Conservation (phyloP, 768 basidiomycete species). For the Podaxis rugospora region DNA sequence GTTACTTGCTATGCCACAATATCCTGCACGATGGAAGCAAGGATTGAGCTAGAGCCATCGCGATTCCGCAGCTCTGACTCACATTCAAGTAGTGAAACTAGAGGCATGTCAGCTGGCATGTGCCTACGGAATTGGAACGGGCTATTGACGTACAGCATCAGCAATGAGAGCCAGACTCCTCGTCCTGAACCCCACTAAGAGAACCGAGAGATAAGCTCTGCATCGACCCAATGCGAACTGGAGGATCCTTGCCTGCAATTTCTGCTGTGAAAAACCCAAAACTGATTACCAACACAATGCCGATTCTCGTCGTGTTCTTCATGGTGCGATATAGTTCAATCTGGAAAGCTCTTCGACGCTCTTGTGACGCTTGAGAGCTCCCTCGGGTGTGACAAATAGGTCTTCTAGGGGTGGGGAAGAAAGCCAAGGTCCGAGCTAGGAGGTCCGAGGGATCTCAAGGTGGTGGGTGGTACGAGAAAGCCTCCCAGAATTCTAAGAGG, state of each 20-base stretch:
- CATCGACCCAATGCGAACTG: not conserved
- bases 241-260: slow-evolving; percentile 33
- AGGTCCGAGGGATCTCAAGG: not conserved
- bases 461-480: not conserved
- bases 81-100: slow-evolving; percentile 57
- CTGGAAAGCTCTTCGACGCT: not conserved
- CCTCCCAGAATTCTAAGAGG: not conserved
- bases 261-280: slow-evolving; percentile 46
- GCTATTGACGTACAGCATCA: slow-evolving; percentile 40
- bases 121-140: not conserved
- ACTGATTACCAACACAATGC: slow-evolving; percentile 41
- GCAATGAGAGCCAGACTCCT: slow-evolving; percentile 53
- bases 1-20: slow-evolving; percentile 41
- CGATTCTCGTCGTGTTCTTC: slow-evolving; percentile 46
- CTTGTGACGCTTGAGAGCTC: not conserved
- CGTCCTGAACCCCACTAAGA: slow-evolving; percentile 48
- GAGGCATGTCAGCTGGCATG: slow-evolving; percentile 8
- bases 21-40: slow-evolving; percentile 25
- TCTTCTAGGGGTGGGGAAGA: not conserved
- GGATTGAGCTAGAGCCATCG: slow-evolving; percentile 4
- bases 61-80: slow-evolving; percentile 16
- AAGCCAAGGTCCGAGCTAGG: not conserved
- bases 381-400: not conserved
- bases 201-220: not conserved
- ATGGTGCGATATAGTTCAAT: slow-evolving; percentile 18